A percentile compares a stretch with the other conserved stretches of the same genome.
These are phyloP conservation scores for Pueraria montana DNA, from an alignment of 306 rosid genomes.

Conservation along the genomic window DNA sequence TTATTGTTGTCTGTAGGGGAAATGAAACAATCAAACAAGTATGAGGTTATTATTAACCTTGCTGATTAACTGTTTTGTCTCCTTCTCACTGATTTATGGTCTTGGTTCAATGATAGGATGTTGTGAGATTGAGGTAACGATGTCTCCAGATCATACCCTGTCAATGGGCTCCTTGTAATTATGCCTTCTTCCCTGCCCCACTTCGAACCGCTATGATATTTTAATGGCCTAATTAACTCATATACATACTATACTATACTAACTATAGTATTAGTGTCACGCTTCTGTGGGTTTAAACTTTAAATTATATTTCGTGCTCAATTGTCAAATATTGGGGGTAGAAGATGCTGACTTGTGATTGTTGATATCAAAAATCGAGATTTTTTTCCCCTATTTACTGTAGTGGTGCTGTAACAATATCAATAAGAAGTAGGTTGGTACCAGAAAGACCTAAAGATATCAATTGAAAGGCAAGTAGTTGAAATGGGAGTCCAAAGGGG, in stretches of 20 bases:
- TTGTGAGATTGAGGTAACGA: slow-evolving; percentile 52
- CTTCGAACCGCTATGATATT: background rate
- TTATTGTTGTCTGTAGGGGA: slow-evolving; percentile 45
- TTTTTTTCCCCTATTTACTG: no score
- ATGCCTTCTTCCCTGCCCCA: slow-evolving; percentile 18
- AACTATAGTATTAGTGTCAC: background rate
- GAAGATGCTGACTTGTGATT: background rate
- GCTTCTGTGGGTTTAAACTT: background rate
- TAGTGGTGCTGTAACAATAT: background rate
- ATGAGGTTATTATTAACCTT: slow-evolving; percentile 62
- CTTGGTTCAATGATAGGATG: slow-evolving; percentile 56
- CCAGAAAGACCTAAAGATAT: background rate
- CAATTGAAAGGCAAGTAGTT: background rate
- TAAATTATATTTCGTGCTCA: background rate
- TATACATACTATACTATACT: background rate
- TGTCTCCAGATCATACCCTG: slow-evolving; percentile 38
- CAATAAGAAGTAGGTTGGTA: background rate
- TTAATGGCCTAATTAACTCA: background rate
- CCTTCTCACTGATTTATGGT: slow-evolving; percentile 59
- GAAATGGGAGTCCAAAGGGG: background rate
- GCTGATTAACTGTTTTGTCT: slow-evolving; percentile 42
- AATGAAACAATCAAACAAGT: slow-evolving; percentile 31
- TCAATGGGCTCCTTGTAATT: slow-evolving; percentile 26
- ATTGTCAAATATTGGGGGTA: background rate
- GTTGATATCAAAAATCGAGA: background rate